Percentiles rank a stretch among this genome's conserved stretches.
Evolutionary conservation across 768 basidiomycete genomes (phyloP).

Genomic region (Tricholoma bakamatsutake): DNA sequence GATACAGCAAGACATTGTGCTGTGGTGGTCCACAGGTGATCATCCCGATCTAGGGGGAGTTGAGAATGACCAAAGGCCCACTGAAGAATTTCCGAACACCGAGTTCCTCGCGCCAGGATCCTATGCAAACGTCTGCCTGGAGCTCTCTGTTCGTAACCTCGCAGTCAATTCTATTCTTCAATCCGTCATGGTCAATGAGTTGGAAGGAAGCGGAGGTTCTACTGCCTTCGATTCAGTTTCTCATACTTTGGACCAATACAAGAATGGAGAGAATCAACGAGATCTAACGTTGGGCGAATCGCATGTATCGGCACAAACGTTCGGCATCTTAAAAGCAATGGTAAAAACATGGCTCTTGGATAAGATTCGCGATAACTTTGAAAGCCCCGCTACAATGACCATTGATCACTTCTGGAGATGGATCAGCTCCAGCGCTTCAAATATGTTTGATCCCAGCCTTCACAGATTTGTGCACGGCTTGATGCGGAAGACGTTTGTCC

Average conservation of each 20-base stretch:
- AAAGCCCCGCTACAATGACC: constrained; percentile 60
- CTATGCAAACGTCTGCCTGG: constrained; percentile 90
- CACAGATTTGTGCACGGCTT: constrained; percentile 92
- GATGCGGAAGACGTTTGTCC: constrained; percentile 98
- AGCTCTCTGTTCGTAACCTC: constrained; percentile 84
- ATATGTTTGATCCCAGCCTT: constrained; percentile 88
- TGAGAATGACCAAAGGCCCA: constrained; percentile 75
- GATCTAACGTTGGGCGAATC: constrained; percentile 86
- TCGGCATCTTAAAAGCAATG: constrained; percentile 80
- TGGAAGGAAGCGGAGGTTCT: constrained; percentile 91
- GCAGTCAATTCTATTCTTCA: constrained; percentile 93
- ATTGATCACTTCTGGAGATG: constrained; percentile 98
- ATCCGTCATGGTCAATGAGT: constrained; percentile 91
- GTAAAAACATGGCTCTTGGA: constrained; percentile 90
- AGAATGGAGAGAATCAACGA: constrained; percentile 59
- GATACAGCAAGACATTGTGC: constrained; percentile 79
- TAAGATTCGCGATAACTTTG: constrained; percentile 63
- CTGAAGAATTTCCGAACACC: constrained; percentile 75
- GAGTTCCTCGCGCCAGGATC: constrained; percentile 83
- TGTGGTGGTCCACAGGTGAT: constrained; percentile 95
- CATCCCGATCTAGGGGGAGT: constrained; percentile 91
- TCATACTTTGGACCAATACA: constrained; percentile 86
- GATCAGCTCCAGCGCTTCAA: constrained; percentile 80
- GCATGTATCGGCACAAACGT: constrained; percentile 81
- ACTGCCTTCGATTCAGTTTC: constrained; percentile 93